Evolutionary conservation across 495 filamentous ascomycete species (phyloP), one percentile per base, ranked within the genome.

Genomic region (Podospora comata): DNA sequence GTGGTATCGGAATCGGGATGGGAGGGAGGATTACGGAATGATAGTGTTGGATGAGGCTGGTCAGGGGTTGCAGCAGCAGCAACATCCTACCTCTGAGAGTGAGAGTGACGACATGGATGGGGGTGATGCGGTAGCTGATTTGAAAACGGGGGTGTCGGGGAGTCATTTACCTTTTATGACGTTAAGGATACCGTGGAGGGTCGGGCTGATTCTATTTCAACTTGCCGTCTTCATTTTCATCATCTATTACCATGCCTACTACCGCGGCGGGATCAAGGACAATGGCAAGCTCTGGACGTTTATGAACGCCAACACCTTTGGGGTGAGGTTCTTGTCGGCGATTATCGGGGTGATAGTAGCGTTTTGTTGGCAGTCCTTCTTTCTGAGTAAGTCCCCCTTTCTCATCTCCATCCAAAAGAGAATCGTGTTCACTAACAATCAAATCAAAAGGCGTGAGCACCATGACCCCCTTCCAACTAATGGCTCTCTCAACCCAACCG

Each of bases 311-410:
- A 73, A 76, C 55, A 60, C 64, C n/a, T 78, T 80, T 68, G 79
- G 77, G 19, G 74, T 79, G 4, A 71, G 75, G n/a, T 80, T 79
- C 54, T 60, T 77, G 3, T 74, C 73, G 53, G 74, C 77, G 23
- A 68, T 74, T 1, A 64, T 79, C 0, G 77, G 79, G 30, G 77
- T 79, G 1, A 48, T 74, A 57, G 70, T 77, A 28, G 74, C 74
- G 27, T 72, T 78, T 34, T 76, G 72, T 56, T 79, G 77, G 77
- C 72, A 76, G 61, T 69, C 71, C 1, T 76, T 78, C 64, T 77
- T 76, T 60, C 60, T 77, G 20, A 74, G 75, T 75, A 65, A 62
- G 73, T 62, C 4, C 5, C 20, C 15, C 30, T 32, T 18, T 39
- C 23, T 23, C 58, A 48, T 16, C 39, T 11, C n/a, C 13, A 60